Evolutionary conservation across 768 basidiomycete genomes (phyloP).

Genomic region (Boletellus emodensis): DNA sequence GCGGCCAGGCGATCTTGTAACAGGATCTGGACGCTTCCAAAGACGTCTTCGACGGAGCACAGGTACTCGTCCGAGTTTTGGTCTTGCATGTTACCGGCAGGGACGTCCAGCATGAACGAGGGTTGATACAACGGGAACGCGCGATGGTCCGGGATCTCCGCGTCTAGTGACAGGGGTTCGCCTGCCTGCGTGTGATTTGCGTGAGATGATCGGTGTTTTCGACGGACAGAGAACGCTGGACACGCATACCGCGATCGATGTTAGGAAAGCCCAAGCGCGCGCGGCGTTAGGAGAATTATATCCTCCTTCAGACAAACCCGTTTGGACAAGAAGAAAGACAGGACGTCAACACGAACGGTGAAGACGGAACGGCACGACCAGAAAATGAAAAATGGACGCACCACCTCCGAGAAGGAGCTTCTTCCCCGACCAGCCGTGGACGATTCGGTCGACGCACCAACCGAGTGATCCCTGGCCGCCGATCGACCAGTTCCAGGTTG

Average conservation of each 20-base stretch:
- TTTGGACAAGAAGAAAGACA: background rate
- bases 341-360: background rate
- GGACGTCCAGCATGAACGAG: conserved; percentile 76
- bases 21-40: conserved; percentile 29
- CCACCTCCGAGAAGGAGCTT: conserved; percentile 78
- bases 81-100: conserved; percentile 68
- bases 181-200: conserved; percentile 41
- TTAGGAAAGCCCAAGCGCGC: conserved; percentile 81
- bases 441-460: conserved; percentile 56
- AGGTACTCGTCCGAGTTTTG: conserved; percentile 64
- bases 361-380: background rate
- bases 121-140: conserved; percentile 73
- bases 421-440: conserved; percentile 54
- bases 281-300: conserved; percentile 83
- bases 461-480: conserved; percentile 58
- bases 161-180: conserved; percentile 51
- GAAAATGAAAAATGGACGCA: conserved; percentile 21
- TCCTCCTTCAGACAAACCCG: conserved; percentile 51
- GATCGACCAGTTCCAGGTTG: conserved; percentile 68
- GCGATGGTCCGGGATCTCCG: conserved; percentile 71
- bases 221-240: background rate
- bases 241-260: conserved; percentile 63
- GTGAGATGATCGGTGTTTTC: background rate
- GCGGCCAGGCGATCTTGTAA: conserved; percentile 18
- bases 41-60: conserved; percentile 38